These are phyloP conservation scores for Niebla homalea DNA, from an alignment of 495 filamentous ascomycete species.

Conservation along the genomic window DNA sequence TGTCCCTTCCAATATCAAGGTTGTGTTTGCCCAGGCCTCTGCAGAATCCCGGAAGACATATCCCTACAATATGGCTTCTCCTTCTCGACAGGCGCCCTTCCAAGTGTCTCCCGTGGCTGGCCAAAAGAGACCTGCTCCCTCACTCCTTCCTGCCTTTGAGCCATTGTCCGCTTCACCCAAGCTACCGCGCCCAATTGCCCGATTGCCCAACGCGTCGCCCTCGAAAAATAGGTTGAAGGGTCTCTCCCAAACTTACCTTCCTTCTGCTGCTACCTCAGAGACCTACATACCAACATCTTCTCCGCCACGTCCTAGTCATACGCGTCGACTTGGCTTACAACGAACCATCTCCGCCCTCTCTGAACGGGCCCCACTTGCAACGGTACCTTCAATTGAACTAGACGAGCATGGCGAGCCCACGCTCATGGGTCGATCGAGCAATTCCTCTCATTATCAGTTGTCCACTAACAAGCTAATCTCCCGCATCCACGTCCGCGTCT, in stretches of 20 bases:
- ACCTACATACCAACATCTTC: constrained; percentile 86
- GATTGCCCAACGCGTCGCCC: constrained; percentile 45
- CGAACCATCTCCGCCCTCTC: constrained; percentile 56
- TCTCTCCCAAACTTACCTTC: constrained; percentile 57
- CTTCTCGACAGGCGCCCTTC: constrained; percentile 5
- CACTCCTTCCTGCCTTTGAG: constrained; percentile 86
- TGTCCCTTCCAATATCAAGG: constrained; percentile 4
- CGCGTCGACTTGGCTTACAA: constrained; percentile 40
- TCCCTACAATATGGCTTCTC: constrained; percentile 8
- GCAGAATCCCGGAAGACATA: constrained; percentile 2
- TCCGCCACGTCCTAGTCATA: constrained; percentile 42
- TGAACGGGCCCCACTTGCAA: constrained; percentile 73
- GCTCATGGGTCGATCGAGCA: constrained; percentile 83
- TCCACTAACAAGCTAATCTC: constrained; percentile 86
- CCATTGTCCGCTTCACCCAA: constrained; percentile 78
- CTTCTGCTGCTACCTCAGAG: constrained; percentile 84
- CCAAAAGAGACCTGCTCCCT: constrained; percentile 64
- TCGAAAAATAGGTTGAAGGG: constrained; percentile 20
- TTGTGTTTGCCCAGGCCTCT: constrained; percentile 3
- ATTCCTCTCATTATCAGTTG: constrained; percentile 80
- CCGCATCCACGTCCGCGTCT: constrained; percentile 78
- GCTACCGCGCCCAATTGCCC: constrained; percentile 60
- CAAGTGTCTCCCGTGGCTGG: constrained; percentile 40
- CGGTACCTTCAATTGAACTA: constrained; percentile 66
- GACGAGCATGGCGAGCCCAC: constrained; percentile 70